Base-by-base conservation (phyloP, 805 yeast genomes). In the Candida piceae region DNA sequence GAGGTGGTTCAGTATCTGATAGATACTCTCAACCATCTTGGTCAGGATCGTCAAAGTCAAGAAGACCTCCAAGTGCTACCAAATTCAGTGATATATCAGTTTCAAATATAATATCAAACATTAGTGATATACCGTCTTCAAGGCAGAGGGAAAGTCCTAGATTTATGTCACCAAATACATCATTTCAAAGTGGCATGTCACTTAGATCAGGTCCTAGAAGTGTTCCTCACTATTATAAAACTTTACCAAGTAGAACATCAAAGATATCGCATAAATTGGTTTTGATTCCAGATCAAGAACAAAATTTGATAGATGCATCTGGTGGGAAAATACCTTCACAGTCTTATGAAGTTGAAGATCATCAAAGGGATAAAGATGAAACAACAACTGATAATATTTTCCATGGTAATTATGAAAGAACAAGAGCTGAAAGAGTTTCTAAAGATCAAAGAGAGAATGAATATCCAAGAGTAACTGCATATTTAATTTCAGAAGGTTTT, bases 41-140 rank as follows among this genome's bases (percentile, higher is more conserved):
- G 44, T 30, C 39, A 6, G 34, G 41, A 7, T 25, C 36, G 1
- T 20, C 39, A 7, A 38, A 37, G 11, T 25, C 40, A 31, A 49
- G 48, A 17, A 42, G 58, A 16, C 39, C 54, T 15, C 38, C 56
- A 9, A 40, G 58, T 4, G 47, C 44, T 8, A 43, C 55, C 22
- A 73, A 76, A 41, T 84, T 84, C 55, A 78, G 89, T 26, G 80
- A 81, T 38, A 85, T 89, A 4, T 81, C 95, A 0, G 83, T 89
- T 4, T 88, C 87, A 39, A 81, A 81, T 52, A 71, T 89, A 13
- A 66, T 89, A 5, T 77, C 86, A 16, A 82, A 82, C 48, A 74
- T 80, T 16, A 80, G 95, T 44, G 97, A 86, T 51, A 85, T 89
- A 11, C 97, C 97, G 0, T 83, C 94, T 3, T 95, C 85, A 11